Conservation (phyloP, 2,329 filamentous ascomycete genomes). For the Grosmannia penicillata region DNA sequence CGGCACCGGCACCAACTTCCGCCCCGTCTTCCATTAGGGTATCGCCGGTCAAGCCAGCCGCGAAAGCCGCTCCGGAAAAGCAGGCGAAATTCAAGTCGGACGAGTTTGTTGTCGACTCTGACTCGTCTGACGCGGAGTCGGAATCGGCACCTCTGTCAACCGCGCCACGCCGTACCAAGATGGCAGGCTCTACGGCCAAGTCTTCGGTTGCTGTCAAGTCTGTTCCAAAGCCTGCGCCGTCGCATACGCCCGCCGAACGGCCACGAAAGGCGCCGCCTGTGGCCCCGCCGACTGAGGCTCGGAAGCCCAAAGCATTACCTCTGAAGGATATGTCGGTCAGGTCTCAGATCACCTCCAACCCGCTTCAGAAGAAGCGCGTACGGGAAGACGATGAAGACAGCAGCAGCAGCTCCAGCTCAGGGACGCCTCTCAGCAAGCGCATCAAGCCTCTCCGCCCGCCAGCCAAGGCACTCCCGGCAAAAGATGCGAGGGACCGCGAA, state of each 20-base stretch:
- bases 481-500: conserved; percentile 5
- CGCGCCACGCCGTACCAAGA: conserved; percentile 13
- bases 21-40: conserved; percentile 16
- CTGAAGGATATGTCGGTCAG: conserved; percentile 8
- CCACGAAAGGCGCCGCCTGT: conserved; percentile 7
- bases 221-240: conserved; percentile 3
- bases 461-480: not conserved
- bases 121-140: conserved; percentile 34
- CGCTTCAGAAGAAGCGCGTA: conserved; percentile 33
- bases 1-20: conserved; percentile 1
- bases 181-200: conserved; percentile 1
- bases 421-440: conserved; percentile 42
- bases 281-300: conserved; percentile 8
- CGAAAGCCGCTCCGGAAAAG: conserved; percentile 20
- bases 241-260: conserved; percentile 1
- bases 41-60: conserved; percentile 25
- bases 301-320: conserved; percentile 7
- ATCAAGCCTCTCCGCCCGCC: conserved; percentile 25
- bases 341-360: conserved; percentile 8
- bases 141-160: conserved; percentile 14
- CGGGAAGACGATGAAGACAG: conserved; percentile 37
- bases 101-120: conserved; percentile 41
- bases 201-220: conserved; percentile 10
- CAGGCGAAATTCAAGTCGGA: conserved; percentile 33
- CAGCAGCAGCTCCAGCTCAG: conserved; percentile 46